These are phyloP conservation scores for Termitomyces sp. DNA, from an alignment of 1,284 basidiomycete species.

Conservation along the genomic window DNA sequence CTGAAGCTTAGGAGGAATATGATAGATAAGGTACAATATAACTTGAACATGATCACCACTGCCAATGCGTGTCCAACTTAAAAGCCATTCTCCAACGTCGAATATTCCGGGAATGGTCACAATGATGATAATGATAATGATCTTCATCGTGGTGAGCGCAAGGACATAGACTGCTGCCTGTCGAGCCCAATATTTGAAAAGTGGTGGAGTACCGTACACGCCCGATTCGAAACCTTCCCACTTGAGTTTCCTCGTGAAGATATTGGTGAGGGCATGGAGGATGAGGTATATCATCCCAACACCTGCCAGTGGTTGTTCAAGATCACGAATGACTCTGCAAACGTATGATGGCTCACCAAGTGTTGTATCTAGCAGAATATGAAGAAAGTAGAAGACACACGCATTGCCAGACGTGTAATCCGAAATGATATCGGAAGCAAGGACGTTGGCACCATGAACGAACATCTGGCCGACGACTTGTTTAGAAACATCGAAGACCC, in stretches of 20 bases:
- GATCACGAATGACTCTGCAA: neutral
- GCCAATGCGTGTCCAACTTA: conserved; percentile 72
- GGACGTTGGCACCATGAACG: conserved; percentile 83
- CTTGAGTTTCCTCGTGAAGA: conserved; percentile 62
- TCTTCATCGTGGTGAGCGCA: conserved; percentile 86
- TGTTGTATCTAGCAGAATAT: conserved; percentile 93
- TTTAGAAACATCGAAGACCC: conserved; percentile 87
- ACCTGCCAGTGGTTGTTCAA: conserved; percentile 58
- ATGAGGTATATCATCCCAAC: conserved; percentile 81
- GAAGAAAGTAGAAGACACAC: conserved; percentile 90
- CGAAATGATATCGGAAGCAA: conserved; percentile 72
- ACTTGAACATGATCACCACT: conserved; percentile 66
- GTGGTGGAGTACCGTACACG: conserved; percentile 81
- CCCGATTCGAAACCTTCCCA: conserved; percentile 83
- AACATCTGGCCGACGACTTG: conserved; percentile 91
- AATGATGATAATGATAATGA: conserved; percentile 74
- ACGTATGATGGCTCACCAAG: conserved; percentile 47
- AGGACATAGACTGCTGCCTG: conserved; percentile 87
- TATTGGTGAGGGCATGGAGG: conserved; percentile 64
- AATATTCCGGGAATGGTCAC: conserved; percentile 70
- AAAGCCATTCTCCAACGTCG: conserved; percentile 73
- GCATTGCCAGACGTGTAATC: conserved; percentile 71
- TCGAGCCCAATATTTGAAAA: conserved; percentile 67
- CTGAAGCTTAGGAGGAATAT: neutral
- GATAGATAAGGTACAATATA: conserved; percentile 59